Conservation (phyloP, 2,329 filamentous ascomycete genomes). For the Beauveria caledonica region DNA sequence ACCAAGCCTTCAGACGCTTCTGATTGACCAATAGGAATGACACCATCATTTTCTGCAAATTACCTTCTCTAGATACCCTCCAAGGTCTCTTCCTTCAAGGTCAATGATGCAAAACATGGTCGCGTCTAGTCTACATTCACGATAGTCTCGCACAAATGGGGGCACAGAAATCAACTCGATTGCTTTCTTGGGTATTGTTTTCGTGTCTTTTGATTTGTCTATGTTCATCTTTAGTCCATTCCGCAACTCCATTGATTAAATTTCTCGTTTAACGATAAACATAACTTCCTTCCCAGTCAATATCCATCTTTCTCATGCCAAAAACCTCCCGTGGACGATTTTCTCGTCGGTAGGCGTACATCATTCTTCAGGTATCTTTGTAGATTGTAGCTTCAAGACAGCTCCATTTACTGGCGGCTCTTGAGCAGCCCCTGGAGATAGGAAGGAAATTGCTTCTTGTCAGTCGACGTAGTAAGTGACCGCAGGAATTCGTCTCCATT, state of each 20-base stretch:
- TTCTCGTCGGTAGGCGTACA: not conserved
- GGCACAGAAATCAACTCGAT: not conserved
- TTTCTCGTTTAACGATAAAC: not conserved
- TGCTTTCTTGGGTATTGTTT: not conserved
- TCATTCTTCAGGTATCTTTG: not conserved
- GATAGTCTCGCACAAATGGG: not conserved
- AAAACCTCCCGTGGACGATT: not conserved
- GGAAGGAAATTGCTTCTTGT: slow-evolving; percentile 53
- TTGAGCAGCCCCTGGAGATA: slow-evolving; percentile 56
- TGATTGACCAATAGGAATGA: too few species aligned
- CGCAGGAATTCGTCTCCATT: slow-evolving; percentile 53
- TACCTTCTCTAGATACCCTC: not conserved
- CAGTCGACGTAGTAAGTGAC: slow-evolving; percentile 48
- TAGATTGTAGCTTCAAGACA: not conserved
- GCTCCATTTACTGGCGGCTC: slow-evolving; percentile 25
- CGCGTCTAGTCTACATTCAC: not conserved
- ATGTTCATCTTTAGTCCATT: slow-evolving; percentile 5
- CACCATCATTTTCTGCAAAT: too few species aligned
- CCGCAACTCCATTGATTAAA: slow-evolving; percentile 10
- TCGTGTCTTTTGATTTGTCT: slow-evolving; percentile 7
- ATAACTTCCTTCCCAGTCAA: not conserved
- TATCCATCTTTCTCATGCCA: not conserved
- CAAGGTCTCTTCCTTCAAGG: not conserved
- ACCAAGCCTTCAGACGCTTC: too few species aligned
- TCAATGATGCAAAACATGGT: not conserved